Percentiles rank a stretch among this genome's conserved stretches.
phyloP scores from a whole-genome alignment of 495 filamentous ascomycete genomes.

The Penicillium atrosanguineum region DNA sequence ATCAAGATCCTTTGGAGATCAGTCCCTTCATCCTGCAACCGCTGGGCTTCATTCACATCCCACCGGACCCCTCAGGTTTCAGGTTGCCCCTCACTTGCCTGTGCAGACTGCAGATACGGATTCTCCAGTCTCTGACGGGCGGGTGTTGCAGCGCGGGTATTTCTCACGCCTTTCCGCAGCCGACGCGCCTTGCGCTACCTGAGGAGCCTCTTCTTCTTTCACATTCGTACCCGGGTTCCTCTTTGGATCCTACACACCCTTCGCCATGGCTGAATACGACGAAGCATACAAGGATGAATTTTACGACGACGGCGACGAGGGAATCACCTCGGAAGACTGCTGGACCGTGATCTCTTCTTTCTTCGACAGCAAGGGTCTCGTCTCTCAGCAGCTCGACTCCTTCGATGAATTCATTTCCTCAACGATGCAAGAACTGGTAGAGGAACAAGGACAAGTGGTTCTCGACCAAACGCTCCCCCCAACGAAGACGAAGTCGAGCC shows the following conservation, averaged over 20 bases:
- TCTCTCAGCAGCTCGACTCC: conserved; percentile 96
- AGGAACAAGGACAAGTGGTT: conserved; percentile 82
- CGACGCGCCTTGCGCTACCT: conserved; percentile 33
- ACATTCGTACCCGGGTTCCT: neutral
- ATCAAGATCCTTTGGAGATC: conserved; percentile 29
- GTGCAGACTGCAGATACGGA: conserved; percentile 9
- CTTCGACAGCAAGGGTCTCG: conserved; percentile 91
- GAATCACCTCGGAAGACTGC: conserved; percentile 81
- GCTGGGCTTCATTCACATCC: conserved; percentile 24
- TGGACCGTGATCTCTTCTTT: conserved; percentile 97
- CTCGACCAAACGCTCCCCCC: conserved; percentile 84
- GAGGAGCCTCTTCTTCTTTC: conserved; percentile 4
- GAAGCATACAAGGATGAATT: conserved; percentile 52
- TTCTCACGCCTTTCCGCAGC: conserved; percentile 16
- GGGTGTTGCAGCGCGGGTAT: conserved; percentile 27
- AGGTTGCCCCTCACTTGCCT: conserved; percentile 11
- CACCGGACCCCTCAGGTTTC: conserved; percentile 10
- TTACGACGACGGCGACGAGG: conserved; percentile 66
- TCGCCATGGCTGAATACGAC: conserved; percentile 54
- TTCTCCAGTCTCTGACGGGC: conserved; percentile 21
- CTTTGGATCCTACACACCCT: neutral
- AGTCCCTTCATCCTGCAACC: conserved; percentile 26
- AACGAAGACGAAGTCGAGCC: conserved; percentile 64
- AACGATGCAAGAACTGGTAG: conserved; percentile 88
- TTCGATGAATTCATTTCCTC: conserved; percentile 94